Evolutionary conservation across 768 basidiomycete genomes (phyloP), one percentile per base, ranked within the genome.

Genomic region (Erythrobasidium yunnanense): DNA sequence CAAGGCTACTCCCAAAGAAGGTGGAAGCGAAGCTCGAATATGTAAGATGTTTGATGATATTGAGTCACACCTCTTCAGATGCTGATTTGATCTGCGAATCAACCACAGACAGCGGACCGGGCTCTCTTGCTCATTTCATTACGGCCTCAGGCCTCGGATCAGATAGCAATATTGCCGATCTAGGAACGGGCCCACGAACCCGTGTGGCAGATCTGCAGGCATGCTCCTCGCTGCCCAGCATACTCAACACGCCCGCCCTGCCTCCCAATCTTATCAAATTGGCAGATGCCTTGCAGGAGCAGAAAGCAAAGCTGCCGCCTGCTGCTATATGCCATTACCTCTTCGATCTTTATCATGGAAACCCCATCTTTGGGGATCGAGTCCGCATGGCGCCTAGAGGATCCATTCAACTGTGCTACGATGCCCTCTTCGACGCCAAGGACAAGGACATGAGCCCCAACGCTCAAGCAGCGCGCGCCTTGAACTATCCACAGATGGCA

Each of bases 271-370:
- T 63, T 29, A 50, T 49, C 30, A 25, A 35, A 17, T 49, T 63
- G 8, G 49, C 49, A n/a, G 60, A 63, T 33, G 60, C 60, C 22
- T 29, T 63, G 18, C 29, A 20, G n/a, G 60, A 63, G 47, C 60
- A 63, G 18, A 63, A 63, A 23, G 27, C 49, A 8, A 63, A 63
- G 47, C 47, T 63, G 3, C 60, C 49, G 5, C 60, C 60, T 2
- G 23, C 60, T 51, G 7, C 46, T n/a, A 30, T 63, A 17, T 63
- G 60, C 38, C 60, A 63, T 34, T 63, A 63, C 23, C 38, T 63
- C 47, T 63, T 46, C 45, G 42, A 63, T 32, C 33, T 50, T 30
- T 63, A 29, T 25, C 38, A 63, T 32, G 25, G 29, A 18, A 32
- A 23, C 33, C 60, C 45, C n/a, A n/a, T 63, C n/a, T 46, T 63